Percentiles rank a stretch among this genome's conserved stretches.
Conservation (phyloP, 1,284 basidiomycete species). For the Irpex sp. region DNA sequence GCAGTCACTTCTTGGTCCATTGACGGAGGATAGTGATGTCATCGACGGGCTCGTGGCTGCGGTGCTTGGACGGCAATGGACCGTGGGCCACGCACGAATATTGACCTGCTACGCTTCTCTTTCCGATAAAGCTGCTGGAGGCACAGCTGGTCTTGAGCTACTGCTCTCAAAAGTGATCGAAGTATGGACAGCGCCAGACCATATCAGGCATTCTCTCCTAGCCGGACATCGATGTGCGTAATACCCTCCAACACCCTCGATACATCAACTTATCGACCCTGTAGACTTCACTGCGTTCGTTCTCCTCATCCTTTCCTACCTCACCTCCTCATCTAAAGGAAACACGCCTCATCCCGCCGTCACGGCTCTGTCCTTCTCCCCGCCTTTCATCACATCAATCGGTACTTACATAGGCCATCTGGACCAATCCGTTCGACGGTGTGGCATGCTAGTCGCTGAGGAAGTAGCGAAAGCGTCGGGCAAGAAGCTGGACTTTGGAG, state of each 20-base stretch:
- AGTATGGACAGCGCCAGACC: conserved; percentile 63
- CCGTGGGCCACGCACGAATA: conserved; percentile 52
- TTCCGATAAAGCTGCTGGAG: conserved; percentile 24
- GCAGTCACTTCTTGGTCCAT: conserved; percentile 42
- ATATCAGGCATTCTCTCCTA: conserved; percentile 71
- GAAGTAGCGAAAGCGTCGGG: conserved; percentile 57
- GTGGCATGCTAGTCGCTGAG: conserved; percentile 94
- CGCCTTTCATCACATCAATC: conserved; percentile 71
- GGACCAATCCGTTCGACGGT: conserved; percentile 75
- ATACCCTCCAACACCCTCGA: conserved; percentile 46
- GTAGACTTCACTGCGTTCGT: conserved; percentile 15
- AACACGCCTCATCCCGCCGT: conserved; percentile 15
- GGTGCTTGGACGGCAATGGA: conserved; percentile 55
- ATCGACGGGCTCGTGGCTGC: conserved; percentile 51
- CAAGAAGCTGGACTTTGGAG: conserved; percentile 74
- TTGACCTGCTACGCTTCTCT: conserved; percentile 64
- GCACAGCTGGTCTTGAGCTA: conserved; percentile 42
- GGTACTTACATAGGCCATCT: conserved; percentile 77
- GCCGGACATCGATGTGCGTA: conserved; percentile 63
- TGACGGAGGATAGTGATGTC: conserved; percentile 40
- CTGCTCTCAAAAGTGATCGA: conserved; percentile 49
- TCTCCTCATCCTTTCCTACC: conserved; percentile 6
- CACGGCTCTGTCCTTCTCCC: conserved; percentile 45
- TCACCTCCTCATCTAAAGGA: neutral
- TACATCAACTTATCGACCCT: conserved; percentile 31